These are phyloP conservation scores for Chaetomium cochliodes DNA, from an alignment of 495 filamentous ascomycete genomes.

Conservation along the genomic window DNA sequence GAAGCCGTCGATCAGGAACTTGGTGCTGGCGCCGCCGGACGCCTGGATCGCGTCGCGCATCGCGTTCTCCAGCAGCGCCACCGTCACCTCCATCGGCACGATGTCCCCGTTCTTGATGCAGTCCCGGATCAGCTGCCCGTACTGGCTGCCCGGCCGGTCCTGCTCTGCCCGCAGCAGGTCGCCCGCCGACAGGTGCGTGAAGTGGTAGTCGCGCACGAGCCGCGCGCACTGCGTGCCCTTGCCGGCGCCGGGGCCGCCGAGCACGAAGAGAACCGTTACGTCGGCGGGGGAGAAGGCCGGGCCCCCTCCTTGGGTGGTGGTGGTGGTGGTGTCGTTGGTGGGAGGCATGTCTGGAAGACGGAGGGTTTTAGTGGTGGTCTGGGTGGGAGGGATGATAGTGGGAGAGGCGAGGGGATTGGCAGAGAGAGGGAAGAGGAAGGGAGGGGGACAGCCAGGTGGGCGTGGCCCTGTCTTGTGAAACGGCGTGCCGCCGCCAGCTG, in stretches of 20 bases:
- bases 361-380: slow-evolving; percentile 5
- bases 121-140: slow-evolving; percentile 82
- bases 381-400: background rate
- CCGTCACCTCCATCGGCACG: slow-evolving; percentile 98
- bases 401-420: background rate
- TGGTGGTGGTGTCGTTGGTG: slow-evolving; percentile 30
- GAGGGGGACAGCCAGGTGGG: too few species aligned
- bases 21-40: slow-evolving; percentile 35
- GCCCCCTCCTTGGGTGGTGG: slow-evolving; percentile 40
- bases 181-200: slow-evolving; percentile 88
- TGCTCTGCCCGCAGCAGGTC: slow-evolving; percentile 94
- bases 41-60: slow-evolving; percentile 64
- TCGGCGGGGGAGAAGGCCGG: slow-evolving; percentile 77
- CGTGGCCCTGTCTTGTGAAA: slow-evolving; percentile 1
- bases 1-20: slow-evolving; percentile 93
- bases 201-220: slow-evolving; percentile 84
- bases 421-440: background rate
- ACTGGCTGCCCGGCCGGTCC: slow-evolving; percentile 75
- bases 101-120: slow-evolving; percentile 93
- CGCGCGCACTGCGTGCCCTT: slow-evolving; percentile 88
- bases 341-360: slow-evolving; percentile 22
- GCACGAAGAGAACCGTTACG: slow-evolving; percentile 85
- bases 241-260: slow-evolving; percentile 74
- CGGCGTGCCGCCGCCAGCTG: background rate
- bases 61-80: slow-evolving; percentile 85